Conservation (phyloP, 2,329 filamentous ascomycete species). For the Colletotrichum sansevieriae region DNA sequence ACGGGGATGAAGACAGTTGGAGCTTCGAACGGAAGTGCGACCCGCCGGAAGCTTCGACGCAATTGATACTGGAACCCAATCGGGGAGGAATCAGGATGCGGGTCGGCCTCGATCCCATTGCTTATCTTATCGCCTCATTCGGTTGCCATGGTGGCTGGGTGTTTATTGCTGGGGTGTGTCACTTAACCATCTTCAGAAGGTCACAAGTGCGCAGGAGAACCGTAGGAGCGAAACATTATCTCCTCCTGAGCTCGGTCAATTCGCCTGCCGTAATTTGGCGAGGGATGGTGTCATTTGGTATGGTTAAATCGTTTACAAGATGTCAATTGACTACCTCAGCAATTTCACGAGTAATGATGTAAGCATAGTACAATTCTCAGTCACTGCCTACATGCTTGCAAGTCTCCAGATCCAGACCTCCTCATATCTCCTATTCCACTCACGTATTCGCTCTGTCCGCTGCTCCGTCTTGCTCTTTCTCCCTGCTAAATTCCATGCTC, state of each 20-base stretch:
- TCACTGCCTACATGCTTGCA: too few relatives aligned
- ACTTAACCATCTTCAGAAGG: slow-evolving; percentile 35
- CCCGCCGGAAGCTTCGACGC: slow-evolving; percentile 25
- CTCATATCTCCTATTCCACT: too few relatives aligned
- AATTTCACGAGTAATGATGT: not conserved
- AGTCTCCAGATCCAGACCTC: too few relatives aligned
- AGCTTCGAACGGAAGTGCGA: slow-evolving; percentile 25
- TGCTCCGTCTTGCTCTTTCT: too few relatives aligned
- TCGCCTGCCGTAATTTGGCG: slow-evolving; percentile 9
- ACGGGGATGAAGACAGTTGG: slow-evolving; percentile 29
- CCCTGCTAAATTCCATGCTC: too few relatives aligned
- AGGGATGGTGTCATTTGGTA: too few relatives aligned
- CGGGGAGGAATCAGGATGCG: slow-evolving; percentile 5
- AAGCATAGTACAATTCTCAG: too few relatives aligned
- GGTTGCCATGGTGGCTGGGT: slow-evolving; percentile 19
- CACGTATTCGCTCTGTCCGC: too few relatives aligned
- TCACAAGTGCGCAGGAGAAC: slow-evolving; percentile 8
- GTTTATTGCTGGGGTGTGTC: slow-evolving; percentile 7
- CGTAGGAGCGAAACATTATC: slow-evolving; percentile 17
- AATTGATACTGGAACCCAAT: not conserved
- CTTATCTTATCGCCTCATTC: slow-evolving; percentile 25
- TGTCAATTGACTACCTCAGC: not conserved
- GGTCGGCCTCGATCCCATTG: not conserved
- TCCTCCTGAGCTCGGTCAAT: not conserved
- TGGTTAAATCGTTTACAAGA: too few relatives aligned